phyloP scores from a whole-genome alignment of 2,329 filamentous ascomycete genomes.

The Monilinia vaccinii-corymbosi region DNA sequence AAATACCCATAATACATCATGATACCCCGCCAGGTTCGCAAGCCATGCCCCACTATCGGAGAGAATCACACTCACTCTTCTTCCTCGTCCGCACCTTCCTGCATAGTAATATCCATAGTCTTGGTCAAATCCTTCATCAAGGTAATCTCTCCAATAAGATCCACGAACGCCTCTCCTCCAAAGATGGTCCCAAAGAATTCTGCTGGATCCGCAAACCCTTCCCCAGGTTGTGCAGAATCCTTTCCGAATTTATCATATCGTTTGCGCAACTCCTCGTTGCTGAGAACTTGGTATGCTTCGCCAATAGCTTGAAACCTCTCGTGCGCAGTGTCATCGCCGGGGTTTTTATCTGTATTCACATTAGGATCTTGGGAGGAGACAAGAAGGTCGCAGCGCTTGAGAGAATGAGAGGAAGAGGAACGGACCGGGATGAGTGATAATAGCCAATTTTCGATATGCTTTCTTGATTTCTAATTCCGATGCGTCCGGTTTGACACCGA shows the following conservation, averaged over 20 bases:
- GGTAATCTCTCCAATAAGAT: slow-evolving; percentile 96
- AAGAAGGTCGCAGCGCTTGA: not conserved
- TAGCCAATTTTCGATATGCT: slow-evolving; percentile 89
- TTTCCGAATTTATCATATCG: slow-evolving; percentile 97
- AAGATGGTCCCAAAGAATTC: slow-evolving; percentile 99
- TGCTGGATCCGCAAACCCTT: slow-evolving; percentile 89
- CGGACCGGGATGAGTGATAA: slow-evolving; percentile 61
- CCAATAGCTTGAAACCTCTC: slow-evolving; percentile 86
- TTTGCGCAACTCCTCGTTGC: slow-evolving; percentile 75
- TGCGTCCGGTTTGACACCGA: slow-evolving; percentile 77
- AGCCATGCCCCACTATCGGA: not conserved
- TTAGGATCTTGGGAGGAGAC: not conserved
- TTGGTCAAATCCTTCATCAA: slow-evolving; percentile 97
- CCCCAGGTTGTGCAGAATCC: slow-evolving; percentile 80
- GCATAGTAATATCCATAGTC: slow-evolving; percentile 96
- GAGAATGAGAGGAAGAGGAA: not conserved
- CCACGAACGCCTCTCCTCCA: slow-evolving; percentile 87
- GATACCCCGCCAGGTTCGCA: not conserved
- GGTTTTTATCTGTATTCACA: slow-evolving; percentile 73
- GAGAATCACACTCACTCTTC: slow-evolving; percentile 31
- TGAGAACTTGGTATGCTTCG: slow-evolving; percentile 71
- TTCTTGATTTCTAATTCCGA: slow-evolving; percentile 94
- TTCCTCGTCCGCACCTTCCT: slow-evolving; percentile 60
- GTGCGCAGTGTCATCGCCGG: slow-evolving; percentile 87
- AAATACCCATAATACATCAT: not conserved